Evolutionary conservation across 345 rosid genomes (phyloP), one percentile per base, ranked within the genome.

Genomic region (Dimocarpus longan): DNA sequence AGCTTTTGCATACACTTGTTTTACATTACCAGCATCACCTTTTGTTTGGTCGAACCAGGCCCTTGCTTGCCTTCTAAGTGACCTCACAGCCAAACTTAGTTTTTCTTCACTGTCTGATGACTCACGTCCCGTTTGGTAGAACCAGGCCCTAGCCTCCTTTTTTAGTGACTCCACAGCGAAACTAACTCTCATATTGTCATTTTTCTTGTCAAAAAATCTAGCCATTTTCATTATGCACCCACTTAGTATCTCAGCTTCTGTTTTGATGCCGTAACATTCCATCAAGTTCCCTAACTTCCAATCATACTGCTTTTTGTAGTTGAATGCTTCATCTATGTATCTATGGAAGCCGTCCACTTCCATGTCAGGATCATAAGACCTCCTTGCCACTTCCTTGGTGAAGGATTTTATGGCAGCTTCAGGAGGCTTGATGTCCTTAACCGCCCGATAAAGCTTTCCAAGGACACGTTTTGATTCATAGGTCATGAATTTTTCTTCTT

Each of bases 381-480:
- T 40, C 15, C 1, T 40, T 1, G 79, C 85, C 68, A 73, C 74
- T 16, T 76, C 79, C 75, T 1, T 37, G 0, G 70, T 73, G 81
- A 81, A 81, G 75, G 77, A 21, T 12, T 5, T 43, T 18, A 67
- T 59, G 13, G 78, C n/a, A 11, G 70, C 52, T 18, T 72, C 18
- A 16, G 50, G 40, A 5, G 74, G 75, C 13, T 76, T 69, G 22
- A 79, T 40, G 68, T 62, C 68, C 59, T 50, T 79, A 22, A 82
- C 81, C 52, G 62, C 82, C 26, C 84, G 79, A 18, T 54, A 80
- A n/a, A 82, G 84, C 76, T 72, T 85, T 48, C 88, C 88, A 5
- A 85, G 46, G 2, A 75, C 78, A 5, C 44, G 15, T 4, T 71
- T 19, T 2, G 88, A 85, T 64, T 66, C 22, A 22, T 85, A 85